Percentiles rank a stretch among this genome's conserved stretches.
phyloP scores from a whole-genome alignment of 1,284 basidiomycete species.

The Sanghuangporus sanghuang region DNA sequence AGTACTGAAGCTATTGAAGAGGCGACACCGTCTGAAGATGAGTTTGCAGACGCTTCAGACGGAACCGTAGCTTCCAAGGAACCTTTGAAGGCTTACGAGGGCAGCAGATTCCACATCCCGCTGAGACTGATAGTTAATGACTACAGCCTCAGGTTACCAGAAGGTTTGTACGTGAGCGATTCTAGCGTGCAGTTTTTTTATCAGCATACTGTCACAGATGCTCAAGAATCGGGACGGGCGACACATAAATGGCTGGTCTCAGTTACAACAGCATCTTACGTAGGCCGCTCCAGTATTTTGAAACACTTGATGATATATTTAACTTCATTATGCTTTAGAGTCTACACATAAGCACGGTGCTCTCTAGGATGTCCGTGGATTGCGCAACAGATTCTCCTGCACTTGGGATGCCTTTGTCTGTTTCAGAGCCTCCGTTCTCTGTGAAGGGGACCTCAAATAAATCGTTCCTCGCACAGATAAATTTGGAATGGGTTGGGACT shows the following conservation, averaged over 20 bases:
- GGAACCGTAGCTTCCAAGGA: constrained; percentile 3
- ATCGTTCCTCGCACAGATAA: constrained; percentile 61
- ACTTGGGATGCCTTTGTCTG: constrained; percentile 30
- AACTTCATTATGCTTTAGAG: constrained; percentile 31
- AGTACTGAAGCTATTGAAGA: constrained; percentile 4
- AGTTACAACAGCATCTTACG: constrained; percentile 66
- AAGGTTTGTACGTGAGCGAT: constrained; percentile 35
- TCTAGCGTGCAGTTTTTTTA: constrained; percentile 12
- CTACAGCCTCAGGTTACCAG: constrained; percentile 54
- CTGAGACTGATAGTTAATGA: constrained; percentile 59
- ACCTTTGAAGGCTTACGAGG: constrained; percentile 19
- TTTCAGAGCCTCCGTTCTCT: constrained; percentile 50
- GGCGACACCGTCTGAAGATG: background rate
- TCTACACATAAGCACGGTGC: constrained; percentile 47
- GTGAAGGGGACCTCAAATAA: constrained; percentile 49
- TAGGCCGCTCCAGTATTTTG: constrained; percentile 30
- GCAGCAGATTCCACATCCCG: constrained; percentile 63
- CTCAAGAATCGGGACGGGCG: constrained; percentile 30
- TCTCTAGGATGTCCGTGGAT: constrained; percentile 45
- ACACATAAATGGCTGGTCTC: constrained; percentile 71
- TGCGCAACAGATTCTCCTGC: constrained; percentile 38
- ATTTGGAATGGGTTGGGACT: constrained; percentile 44
- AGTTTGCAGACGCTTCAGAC: constrained; percentile 8
- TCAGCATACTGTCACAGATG: constrained; percentile 30
- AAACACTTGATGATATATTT: background rate